Base-by-base conservation (phyloP, 345 rosid genomes). In the Eucalyptus decipiens region DNA sequence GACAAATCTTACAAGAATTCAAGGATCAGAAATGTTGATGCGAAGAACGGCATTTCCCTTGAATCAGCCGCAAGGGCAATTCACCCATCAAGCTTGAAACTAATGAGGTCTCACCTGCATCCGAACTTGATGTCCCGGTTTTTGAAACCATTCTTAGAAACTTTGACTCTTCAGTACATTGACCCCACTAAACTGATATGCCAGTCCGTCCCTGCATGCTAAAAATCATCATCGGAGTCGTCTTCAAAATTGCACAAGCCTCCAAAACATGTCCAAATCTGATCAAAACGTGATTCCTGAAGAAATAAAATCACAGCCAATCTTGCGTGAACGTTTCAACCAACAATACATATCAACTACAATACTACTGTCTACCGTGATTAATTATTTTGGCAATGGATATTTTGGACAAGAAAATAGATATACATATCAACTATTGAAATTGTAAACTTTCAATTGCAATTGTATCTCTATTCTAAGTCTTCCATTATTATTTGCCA, bases 31-130 rank as follows among this genome's bases (percentile, higher is more conserved):
- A 86, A 94, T 89, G 67, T 90, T 51, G 94, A 93, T 87, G 94
- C 89, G 86, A 47, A 76, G 17, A 72, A 76, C 16, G 2, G 48
- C 34, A 24, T 17, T 19, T 49, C 91, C 45, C 90, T 88, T 88
- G 92, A 91, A 91, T 88, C 89, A 92, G 93, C 45, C 49, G 94
- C 91, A 93, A 92, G 86, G 58, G 86, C 87, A 88, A 81, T 93
- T 89, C 94, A 91, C 90, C 72, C 90, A 85, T 94, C 91, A 89
- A 89, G 92, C 90, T 88, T 93, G 60, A 94, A 90, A 89, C 88
- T 37, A 43, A 91, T 87, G 86, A 94, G 97, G 97, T 95, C 89
- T 86, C 85, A 89, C 85, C 81, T 88, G 7, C 47, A 58, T 45
- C 45, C 34, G 11, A 49, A 86, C 87, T 30, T 85, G 87, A 54